Conservation (phyloP, 2,329 filamentous ascomycete species). For the Alternaria sp. region DNA sequence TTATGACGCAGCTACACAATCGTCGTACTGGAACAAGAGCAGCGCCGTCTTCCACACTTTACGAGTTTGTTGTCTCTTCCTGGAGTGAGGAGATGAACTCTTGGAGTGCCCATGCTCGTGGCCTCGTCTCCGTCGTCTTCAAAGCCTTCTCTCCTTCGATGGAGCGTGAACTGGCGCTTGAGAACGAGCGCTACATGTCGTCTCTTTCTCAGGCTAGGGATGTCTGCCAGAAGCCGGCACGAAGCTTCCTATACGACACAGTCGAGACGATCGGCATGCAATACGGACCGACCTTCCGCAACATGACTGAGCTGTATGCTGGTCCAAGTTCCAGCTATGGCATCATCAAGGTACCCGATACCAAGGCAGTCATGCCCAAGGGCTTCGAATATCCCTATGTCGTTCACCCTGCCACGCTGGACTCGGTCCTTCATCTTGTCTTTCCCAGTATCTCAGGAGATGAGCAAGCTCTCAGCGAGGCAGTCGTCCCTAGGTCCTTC, state of each 20-base stretch:
- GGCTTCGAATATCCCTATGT: conserved; percentile 3
- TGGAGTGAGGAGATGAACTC: conserved; percentile 7
- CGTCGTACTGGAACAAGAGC: conserved; percentile 9
- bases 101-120: conserved; percentile 8
- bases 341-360: conserved; percentile 7
- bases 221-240: conserved; percentile 3
- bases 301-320: conserved; percentile 21
- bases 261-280: conserved; percentile 10
- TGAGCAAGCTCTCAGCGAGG: conserved; percentile 14
- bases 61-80: conserved; percentile 8
- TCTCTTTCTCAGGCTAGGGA: not conserved
- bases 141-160: conserved; percentile 3
- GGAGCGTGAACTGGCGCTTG: conserved; percentile 1
- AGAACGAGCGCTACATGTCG: not conserved
- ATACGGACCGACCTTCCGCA: conserved; percentile 15
- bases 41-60: conserved; percentile 8
- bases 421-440: conserved; percentile 6
- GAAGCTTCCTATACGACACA: conserved; percentile 12
- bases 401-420: conserved; percentile 10
- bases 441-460: conserved; percentile 15
- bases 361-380: conserved; percentile 5
- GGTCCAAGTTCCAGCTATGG: not conserved
- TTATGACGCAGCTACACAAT: conserved; percentile 12
- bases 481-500: conserved; percentile 3
- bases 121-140: conserved; percentile 2